Percentiles rank a stretch among this genome's conserved stretches.
These are phyloP conservation scores for Termitomyces sp. DNA, from an alignment of 1,284 basidiomycete genomes.

Conservation along the genomic window DNA sequence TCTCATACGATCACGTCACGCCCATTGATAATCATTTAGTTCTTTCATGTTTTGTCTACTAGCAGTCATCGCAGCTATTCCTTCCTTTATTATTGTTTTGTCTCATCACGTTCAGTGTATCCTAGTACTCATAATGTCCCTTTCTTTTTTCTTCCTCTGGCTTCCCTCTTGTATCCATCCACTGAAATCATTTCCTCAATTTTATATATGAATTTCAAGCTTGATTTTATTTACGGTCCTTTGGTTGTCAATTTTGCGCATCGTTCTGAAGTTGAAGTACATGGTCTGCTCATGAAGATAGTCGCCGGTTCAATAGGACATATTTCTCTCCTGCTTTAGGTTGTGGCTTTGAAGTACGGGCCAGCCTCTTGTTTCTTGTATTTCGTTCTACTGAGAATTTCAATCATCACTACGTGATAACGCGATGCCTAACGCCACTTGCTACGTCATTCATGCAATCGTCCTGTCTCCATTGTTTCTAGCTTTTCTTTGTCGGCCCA, in stretches of 20 bases:
- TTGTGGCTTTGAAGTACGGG: not conserved
- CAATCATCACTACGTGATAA: not conserved
- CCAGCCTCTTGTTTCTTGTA: too few relatives aligned
- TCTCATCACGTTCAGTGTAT: conserved; percentile 14
- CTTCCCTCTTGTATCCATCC: not conserved
- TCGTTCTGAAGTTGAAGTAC: not conserved
- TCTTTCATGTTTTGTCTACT: not conserved
- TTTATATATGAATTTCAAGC: not conserved
- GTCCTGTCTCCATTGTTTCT: conserved; percentile 7
- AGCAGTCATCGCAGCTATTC: not conserved
- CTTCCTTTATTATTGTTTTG: conserved; percentile 6
- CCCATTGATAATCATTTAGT: conserved; percentile 6
- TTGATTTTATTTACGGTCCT: not conserved
- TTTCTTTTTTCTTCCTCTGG: not conserved
- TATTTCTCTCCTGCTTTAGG: too few relatives aligned
- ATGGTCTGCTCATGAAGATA: not conserved
- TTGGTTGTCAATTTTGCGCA: not conserved
- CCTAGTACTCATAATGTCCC: conserved; percentile 11
- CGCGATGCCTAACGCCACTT: conserved; percentile 4
- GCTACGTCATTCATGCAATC: conserved; percentile 5
- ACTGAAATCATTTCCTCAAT: not conserved
- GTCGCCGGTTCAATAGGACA: not conserved
- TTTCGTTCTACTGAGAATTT: not conserved
- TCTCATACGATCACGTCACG: conserved; percentile 1
- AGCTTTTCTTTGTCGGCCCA: too few relatives aligned